Conservation (phyloP, 352 stramenopile species). For the Phytophthora aleatoria region DNA sequence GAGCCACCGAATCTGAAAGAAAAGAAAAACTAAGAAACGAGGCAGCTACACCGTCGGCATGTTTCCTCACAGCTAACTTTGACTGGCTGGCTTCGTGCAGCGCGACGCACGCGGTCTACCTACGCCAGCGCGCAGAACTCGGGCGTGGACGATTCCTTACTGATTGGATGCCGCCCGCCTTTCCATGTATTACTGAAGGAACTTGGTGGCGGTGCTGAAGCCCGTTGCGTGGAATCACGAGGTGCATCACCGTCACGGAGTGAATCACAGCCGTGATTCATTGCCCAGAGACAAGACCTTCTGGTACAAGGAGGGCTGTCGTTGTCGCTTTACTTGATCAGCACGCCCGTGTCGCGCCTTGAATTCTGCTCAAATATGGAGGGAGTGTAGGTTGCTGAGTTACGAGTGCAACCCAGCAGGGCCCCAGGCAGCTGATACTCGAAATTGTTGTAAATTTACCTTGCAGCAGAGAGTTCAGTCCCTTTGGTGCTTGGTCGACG, state of each 20-base stretch:
- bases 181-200: conserved; percentile 27
- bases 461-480: no score
- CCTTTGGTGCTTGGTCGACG: conserved; percentile 5
- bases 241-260: neutral
- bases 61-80: neutral
- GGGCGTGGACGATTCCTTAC: conserved; percentile 1
- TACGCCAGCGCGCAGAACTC: conserved; percentile 19
- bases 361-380: neutral
- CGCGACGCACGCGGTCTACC: conserved; percentile 7
- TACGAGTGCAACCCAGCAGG: neutral
- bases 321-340: neutral
- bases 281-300: conserved; percentile 8
- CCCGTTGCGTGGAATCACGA: conserved; percentile 7
- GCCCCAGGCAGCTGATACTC: neutral
- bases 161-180: conserved; percentile 32
- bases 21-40: conserved; percentile 24
- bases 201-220: neutral
- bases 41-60: conserved; percentile 5
- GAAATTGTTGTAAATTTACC: conserved; percentile 1
- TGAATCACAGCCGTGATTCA: conserved; percentile 11
- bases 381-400: conserved; percentile 5
- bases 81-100: conserved; percentile 14
- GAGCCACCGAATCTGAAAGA: neutral
- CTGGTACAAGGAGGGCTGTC: conserved; percentile 7
- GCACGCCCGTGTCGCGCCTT: neutral